Conservation (phyloP, 2,329 filamentous ascomycete genomes). For the Fusarium sp. region DNA sequence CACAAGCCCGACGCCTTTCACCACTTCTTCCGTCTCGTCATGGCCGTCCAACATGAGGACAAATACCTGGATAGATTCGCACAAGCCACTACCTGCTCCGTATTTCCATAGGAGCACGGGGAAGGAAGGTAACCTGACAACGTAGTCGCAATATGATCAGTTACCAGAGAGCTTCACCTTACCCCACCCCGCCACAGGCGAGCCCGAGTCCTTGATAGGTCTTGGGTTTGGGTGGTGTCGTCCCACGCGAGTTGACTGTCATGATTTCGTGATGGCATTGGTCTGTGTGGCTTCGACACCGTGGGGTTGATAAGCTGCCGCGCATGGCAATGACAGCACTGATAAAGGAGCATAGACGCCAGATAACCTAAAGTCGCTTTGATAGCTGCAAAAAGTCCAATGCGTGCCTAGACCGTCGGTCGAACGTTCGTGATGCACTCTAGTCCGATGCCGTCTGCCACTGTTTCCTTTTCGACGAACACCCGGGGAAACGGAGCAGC, state of each 20-base stretch:
- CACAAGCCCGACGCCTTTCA: neutral
- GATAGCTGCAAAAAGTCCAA: neutral
- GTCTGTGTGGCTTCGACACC: constrained; percentile 22
- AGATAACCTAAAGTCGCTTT: constrained; percentile 1
- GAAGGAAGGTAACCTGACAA: constrained; percentile 1
- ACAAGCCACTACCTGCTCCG: neutral
- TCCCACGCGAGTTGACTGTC: constrained; percentile 27
- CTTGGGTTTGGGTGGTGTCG: constrained; percentile 7
- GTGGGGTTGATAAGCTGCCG: constrained; percentile 32
- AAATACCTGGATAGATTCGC: neutral
- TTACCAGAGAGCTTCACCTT: neutral
- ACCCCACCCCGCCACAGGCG: constrained; percentile 27
- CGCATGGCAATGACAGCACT: constrained; percentile 5
- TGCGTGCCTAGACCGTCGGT: neutral
- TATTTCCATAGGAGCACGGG: neutral
- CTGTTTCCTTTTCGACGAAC: neutral
- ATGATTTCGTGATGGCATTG: constrained; percentile 16
- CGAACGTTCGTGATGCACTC: neutral
- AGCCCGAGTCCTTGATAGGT: constrained; percentile 15
- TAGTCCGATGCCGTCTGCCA: neutral
- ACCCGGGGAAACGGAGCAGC: constrained; percentile 12
- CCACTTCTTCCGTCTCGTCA: constrained; percentile 2
- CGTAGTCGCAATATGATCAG: neutral
- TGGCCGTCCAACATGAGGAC: neutral
- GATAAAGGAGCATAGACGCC: neutral